Percentiles rank a stretch among this genome's conserved stretches.
Evolutionary conservation across 805 yeast species (phyloP).

Genomic region (Schwanniomyces polymorphus): DNA sequence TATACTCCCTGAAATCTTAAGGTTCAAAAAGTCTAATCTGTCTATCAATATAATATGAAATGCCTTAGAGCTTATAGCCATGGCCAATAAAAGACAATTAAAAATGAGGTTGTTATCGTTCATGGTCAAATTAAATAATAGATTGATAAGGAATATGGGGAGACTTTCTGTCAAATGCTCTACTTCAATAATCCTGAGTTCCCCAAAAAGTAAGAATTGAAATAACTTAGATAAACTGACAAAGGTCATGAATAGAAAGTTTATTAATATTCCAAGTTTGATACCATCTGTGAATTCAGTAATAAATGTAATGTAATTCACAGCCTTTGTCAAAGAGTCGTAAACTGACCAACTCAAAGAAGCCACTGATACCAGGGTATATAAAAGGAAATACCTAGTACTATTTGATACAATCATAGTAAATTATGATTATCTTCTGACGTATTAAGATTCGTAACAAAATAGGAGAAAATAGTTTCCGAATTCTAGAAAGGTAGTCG

Average conservation of each 20-base stretch:
- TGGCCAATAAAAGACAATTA: conserved; percentile 42
- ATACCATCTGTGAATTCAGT: conserved; percentile 31
- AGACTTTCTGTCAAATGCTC: conserved; percentile 54
- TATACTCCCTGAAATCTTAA: conserved; percentile 25
- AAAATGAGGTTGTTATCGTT: conserved; percentile 59
- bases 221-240: conserved; percentile 36
- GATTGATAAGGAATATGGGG: conserved; percentile 38
- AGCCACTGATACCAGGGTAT: conserved; percentile 17
- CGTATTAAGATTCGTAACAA: background rate
- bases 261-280: conserved; percentile 26
- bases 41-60: conserved; percentile 75
- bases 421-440: background rate
- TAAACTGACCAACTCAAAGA: conserved; percentile 20
- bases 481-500: background rate
- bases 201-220: conserved; percentile 66
- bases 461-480: conserved; percentile 1
- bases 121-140: conserved; percentile 66
- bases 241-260: conserved; percentile 20
- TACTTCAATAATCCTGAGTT: conserved; percentile 67
- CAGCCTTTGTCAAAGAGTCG: conserved; percentile 20
- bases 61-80: conserved; percentile 48
- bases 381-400: conserved; percentile 15
- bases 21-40: conserved; percentile 43
- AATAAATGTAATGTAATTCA: conserved; percentile 21
- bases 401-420: conserved; percentile 10